phyloP scores from a whole-genome alignment of 257 asterid genomes.

The Plantago elongata region DNA sequence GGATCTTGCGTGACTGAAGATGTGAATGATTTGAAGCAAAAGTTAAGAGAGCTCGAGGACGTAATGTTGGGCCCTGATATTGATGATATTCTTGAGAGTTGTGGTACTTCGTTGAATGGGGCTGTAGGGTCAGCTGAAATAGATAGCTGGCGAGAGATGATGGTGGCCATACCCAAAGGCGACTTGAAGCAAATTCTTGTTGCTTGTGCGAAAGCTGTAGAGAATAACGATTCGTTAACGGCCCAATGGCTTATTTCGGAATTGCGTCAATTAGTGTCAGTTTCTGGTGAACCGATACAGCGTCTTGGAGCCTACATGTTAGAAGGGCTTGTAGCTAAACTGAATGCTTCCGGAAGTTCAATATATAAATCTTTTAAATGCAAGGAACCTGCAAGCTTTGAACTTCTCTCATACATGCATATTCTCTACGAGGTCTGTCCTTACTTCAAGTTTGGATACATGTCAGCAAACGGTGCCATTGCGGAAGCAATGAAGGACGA shows the following conservation, averaged over 20 bases:
- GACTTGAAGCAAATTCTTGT: conserved; percentile 69
- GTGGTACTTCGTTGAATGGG: conserved; percentile 17
- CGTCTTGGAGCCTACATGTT: conserved; percentile 86
- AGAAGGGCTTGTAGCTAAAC: conserved; percentile 75
- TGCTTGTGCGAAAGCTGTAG: conserved; percentile 72
- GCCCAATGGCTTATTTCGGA: conserved; percentile 69
- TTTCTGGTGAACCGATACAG: conserved; percentile 80
- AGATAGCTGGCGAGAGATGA: conserved; percentile 62
- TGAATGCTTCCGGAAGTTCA: conserved; percentile 61
- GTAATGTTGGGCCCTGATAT: conserved; percentile 79
- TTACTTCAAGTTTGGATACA: conserved; percentile 74
- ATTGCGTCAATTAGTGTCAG: conserved; percentile 68
- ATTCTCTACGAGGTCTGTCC: conserved; percentile 80
- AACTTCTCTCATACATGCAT: conserved; percentile 67
- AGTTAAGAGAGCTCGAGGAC: conserved; percentile 63
- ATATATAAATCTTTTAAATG: conserved; percentile 49
- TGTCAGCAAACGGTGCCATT: conserved; percentile 93
- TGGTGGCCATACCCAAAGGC: conserved; percentile 55
- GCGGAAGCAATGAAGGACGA: conserved; percentile 84
- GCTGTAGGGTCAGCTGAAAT: conserved; percentile 38
- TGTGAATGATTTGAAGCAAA: conserved; percentile 43
- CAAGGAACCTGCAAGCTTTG: conserved; percentile 61
- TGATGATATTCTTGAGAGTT: conserved; percentile 42
- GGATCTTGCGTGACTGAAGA: conserved; percentile 51
- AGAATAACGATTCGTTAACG: conserved; percentile 46